Conservation (phyloP, 2,329 filamentous ascomycete genomes). For the Cladosporium halotolerans region DNA sequence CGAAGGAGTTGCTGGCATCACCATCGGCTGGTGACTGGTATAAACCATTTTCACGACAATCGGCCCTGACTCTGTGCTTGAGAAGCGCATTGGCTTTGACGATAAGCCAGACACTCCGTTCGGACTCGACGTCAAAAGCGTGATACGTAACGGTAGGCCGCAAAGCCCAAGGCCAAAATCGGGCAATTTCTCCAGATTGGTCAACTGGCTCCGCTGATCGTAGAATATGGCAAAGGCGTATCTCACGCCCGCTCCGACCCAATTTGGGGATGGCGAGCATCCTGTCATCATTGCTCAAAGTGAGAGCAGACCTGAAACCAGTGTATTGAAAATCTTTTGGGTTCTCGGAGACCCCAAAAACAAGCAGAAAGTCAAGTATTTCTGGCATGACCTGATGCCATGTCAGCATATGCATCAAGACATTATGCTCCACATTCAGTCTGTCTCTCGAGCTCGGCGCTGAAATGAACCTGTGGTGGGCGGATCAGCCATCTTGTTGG, state of each 20-base stretch:
- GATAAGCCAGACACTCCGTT: constrained; percentile 28
- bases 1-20: constrained; percentile 1
- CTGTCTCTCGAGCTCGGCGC: neutral
- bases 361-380: constrained; percentile 36
- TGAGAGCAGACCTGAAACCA: constrained; percentile 30
- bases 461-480: neutral
- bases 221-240: constrained; percentile 37
- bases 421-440: neutral
- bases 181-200: neutral
- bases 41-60: neutral
- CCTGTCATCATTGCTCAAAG: constrained; percentile 12
- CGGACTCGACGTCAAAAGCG: constrained; percentile 32
- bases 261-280: constrained; percentile 24
- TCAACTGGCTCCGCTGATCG: constrained; percentile 28
- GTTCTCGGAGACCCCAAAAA: constrained; percentile 30
- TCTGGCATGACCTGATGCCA: constrained; percentile 32
- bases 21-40: neutral
- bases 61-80: constrained; percentile 23
- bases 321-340: constrained; percentile 33
- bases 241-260: constrained; percentile 31
- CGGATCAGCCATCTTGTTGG: neutral
- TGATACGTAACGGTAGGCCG: constrained; percentile 35
- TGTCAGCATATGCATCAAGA: constrained; percentile 14
- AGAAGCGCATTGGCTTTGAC: constrained; percentile 34
- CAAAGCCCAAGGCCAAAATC: constrained; percentile 30